These are phyloP conservation scores for Physcomitrellopsis africana DNA, from an alignment of 225 moss, liverwort and hornwort genomes.

Conservation along the genomic window DNA sequence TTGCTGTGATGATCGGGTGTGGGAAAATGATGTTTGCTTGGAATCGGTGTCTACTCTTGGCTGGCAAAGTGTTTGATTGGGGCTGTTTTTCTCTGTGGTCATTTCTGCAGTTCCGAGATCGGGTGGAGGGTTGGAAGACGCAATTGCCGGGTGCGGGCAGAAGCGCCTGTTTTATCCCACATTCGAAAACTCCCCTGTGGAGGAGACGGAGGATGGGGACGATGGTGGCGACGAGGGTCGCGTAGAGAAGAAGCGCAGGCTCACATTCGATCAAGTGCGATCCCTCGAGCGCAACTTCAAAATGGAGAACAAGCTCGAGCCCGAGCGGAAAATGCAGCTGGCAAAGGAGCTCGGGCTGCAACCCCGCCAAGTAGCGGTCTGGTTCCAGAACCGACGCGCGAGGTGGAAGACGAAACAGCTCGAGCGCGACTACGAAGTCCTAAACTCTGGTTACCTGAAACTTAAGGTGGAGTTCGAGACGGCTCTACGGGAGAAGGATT, in stretches of 20 bases:
- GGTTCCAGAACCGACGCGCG: slow-evolving; percentile 88
- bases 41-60: too few relatives aligned
- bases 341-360: slow-evolving; percentile 80
- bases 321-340: slow-evolving; percentile 86
- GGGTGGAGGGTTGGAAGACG: slow-evolving; percentile 78
- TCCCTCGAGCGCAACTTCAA: slow-evolving; percentile 83
- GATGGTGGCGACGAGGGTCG: slow-evolving; percentile 63
- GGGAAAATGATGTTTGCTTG: too few relatives aligned
- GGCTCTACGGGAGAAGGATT: slow-evolving; percentile 60
- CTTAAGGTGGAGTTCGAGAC: slow-evolving; percentile 64
- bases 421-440: slow-evolving; percentile 80
- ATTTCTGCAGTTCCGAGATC: slow-evolving; percentile 47
- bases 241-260: slow-evolving; percentile 79
- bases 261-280: slow-evolving; percentile 78
- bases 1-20: too few relatives aligned
- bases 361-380: slow-evolving; percentile 84
- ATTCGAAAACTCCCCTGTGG: slow-evolving; percentile 56
- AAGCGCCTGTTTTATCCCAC: slow-evolving; percentile 74
- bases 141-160: slow-evolving; percentile 70
- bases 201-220: slow-evolving; percentile 67
- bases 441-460: slow-evolving; percentile 63
- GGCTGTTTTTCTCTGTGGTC: neutral
- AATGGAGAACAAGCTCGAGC: slow-evolving; percentile 86
- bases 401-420: slow-evolving; percentile 91
- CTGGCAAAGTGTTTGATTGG: too few relatives aligned